These are phyloP conservation scores for Chytriomyces sp. DNA, from an alignment of 192 early-diverging fungal genomes.

Conservation along the genomic window DNA sequence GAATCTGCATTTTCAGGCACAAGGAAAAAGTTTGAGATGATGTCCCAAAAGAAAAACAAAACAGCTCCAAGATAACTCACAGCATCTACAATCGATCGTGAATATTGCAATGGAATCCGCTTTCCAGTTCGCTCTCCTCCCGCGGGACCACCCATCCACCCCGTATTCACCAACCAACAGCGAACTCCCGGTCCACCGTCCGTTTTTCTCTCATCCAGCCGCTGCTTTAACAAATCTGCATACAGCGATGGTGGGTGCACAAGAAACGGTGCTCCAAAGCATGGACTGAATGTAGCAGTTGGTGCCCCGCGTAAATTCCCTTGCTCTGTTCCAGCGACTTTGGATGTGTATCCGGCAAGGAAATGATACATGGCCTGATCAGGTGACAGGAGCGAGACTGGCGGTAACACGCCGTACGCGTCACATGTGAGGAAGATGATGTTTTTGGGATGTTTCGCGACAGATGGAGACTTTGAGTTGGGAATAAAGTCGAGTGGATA, in stretches of 20 bases:
- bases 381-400: conserved; percentile 75
- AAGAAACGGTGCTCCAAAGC: conserved; percentile 90
- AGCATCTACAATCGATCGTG: conserved; percentile 89
- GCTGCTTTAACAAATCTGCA: conserved; percentile 86
- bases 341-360: conserved; percentile 89
- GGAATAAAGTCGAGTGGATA: conserved; percentile 91
- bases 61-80: conserved; percentile 44
- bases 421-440: conserved; percentile 92
- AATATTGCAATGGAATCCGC: conserved; percentile 88
- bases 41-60: background rate
- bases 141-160: conserved; percentile 87
- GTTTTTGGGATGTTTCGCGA: conserved; percentile 86
- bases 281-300: conserved; percentile 82
- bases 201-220: conserved; percentile 63
- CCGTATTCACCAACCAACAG: conserved; percentile 90
- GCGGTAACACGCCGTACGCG: conserved; percentile 90
- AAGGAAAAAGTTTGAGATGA: background rate
- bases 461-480: conserved; percentile 84
- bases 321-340: conserved; percentile 59
- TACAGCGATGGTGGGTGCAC: conserved; percentile 88
- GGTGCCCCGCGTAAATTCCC: conserved; percentile 75
- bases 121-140: conserved; percentile 63
- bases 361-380: conserved; percentile 93
- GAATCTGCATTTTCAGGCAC: conserved; percentile 56
- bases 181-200: conserved; percentile 59